phyloP scores from a whole-genome alignment of 179 eudicot genomes.

The Patellifolia procumbens region DNA sequence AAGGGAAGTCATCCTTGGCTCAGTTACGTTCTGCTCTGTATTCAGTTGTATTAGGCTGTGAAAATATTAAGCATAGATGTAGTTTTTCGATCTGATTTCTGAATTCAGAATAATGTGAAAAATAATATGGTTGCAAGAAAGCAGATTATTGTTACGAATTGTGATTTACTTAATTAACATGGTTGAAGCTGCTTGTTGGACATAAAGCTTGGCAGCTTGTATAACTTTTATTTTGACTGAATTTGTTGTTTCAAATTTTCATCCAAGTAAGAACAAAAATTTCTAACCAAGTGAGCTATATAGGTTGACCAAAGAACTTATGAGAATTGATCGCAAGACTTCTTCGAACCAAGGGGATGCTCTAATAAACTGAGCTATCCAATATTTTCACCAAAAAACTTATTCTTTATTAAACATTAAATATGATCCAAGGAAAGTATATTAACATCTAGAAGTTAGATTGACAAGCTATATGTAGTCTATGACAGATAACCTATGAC shows the following conservation, averaged over 20 bases:
- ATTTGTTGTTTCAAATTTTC: not conserved
- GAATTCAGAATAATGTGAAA: constrained; percentile 16
- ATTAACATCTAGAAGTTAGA: too few relatives aligned
- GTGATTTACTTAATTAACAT: constrained; percentile 20
- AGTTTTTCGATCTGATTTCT: constrained; percentile 12
- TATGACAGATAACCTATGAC: too few relatives aligned
- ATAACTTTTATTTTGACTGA: not conserved
- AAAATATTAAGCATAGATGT: not conserved
- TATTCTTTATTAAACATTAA: too few relatives aligned
- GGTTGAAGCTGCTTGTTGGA: constrained; percentile 1
- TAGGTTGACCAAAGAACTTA: too few relatives aligned
- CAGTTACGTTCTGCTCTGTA: constrained; percentile 31
- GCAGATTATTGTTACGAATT: not conserved
- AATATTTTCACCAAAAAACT: too few relatives aligned
- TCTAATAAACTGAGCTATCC: too few relatives aligned
- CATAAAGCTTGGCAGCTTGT: not conserved
- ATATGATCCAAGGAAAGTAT: too few relatives aligned
- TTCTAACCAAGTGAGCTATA: too few relatives aligned
- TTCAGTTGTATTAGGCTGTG: constrained; percentile 1
- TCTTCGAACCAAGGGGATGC: too few relatives aligned
- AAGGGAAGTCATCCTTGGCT: constrained; percentile 58
- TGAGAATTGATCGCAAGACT: too few relatives aligned
- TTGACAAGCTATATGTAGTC: too few relatives aligned
- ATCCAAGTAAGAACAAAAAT: too few relatives aligned
- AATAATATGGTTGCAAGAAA: not conserved